Conservation (phyloP, 352 stramenopile genomes). For the Phytophthora pseudosyringae region DNA sequence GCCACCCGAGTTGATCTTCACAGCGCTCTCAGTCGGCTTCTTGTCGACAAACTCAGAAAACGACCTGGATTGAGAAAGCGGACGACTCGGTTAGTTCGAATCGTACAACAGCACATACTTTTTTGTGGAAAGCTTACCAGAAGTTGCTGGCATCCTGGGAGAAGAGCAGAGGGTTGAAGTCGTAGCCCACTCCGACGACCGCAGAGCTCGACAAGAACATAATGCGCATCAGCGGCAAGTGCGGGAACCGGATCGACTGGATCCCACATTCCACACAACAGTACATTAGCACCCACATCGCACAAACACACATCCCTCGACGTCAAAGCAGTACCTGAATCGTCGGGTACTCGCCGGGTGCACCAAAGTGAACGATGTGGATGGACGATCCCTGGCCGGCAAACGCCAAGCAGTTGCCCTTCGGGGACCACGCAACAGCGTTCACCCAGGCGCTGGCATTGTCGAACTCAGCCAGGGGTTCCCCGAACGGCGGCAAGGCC, state of each 20-base stretch:
- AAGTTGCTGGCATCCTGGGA: constrained; percentile 76
- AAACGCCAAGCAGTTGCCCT: constrained; percentile 90
- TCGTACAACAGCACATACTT: constrained; percentile 1
- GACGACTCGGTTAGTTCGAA: constrained; percentile 1
- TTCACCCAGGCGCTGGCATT: constrained; percentile 93
- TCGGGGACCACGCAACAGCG: constrained; percentile 91
- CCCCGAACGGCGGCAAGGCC: constrained; percentile 78
- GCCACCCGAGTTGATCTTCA: constrained; percentile 64
- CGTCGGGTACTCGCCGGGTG: constrained; percentile 70
- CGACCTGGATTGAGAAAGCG: constrained; percentile 42
- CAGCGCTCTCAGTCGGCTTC: constrained; percentile 61
- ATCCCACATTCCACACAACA: constrained; percentile 1
- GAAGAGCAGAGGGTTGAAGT: constrained; percentile 94
- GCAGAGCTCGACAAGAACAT: constrained; percentile 91
- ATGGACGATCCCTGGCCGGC: constrained; percentile 92
- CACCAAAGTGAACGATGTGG: constrained; percentile 89
- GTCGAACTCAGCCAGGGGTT: constrained; percentile 86
- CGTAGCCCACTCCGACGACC: constrained; percentile 89
- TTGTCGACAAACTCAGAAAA: constrained; percentile 83
- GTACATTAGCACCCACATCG: background rate
- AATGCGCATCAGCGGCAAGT: constrained; percentile 87
- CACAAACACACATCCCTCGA: background rate
- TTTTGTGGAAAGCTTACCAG: constrained; percentile 49
- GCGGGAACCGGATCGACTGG: constrained; percentile 87
- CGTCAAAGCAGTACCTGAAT: constrained; percentile 51